Base-by-base conservation (phyloP, 2,329 filamentous ascomycete genomes). In the Aureobasidium sp. region DNA sequence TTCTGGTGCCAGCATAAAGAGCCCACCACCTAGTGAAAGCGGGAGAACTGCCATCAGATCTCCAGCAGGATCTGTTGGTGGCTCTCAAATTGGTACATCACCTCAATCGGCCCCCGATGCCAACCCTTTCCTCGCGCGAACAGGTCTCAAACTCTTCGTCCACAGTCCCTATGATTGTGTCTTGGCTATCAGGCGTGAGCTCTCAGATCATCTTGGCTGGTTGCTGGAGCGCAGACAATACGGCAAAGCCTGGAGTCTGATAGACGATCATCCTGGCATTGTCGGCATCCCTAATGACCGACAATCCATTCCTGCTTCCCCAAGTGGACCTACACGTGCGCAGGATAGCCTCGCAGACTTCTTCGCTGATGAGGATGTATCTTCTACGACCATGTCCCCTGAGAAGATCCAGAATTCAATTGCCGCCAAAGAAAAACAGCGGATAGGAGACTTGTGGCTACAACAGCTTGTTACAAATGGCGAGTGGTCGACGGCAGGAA, bases 81-180 rank as follows among this genome's bases (percentile, higher is more conserved):
- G 44, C 9, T 51, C 46, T 15, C 57, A 60, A 23, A 13, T 51
- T 13, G n/a, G 46, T 51, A 12, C n/a, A 17, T 23, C 44, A 10
- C 26, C 57, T 41, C 57, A 47, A 10, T 51, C 44, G 12, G 50
- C 66, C 20, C 64, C 67, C 10, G 71, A 72, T 41, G 70, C 73
- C 15, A 79, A 81, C 66, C 80, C 78, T 51, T 77, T 82, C 66
- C 76, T 77, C 20, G 74, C 77, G 5, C 80, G 81, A 10, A 78
- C 81, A 41, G 86, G 87, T 7, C 79, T 87, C 67, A 89, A 97
- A 70, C 89, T 99, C 17, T 97, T 97, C 72, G 90, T 99, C 44
- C 91, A 96, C 70, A 97, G 91, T 68, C 94, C 94, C 0, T 99
- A 95, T 71, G 94, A 99, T 74, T 97, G 92, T 69, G 88, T 97